phyloP scores from a whole-genome alignment of 176 grass and related monocot species.

The Lolium multiflorum region DNA sequence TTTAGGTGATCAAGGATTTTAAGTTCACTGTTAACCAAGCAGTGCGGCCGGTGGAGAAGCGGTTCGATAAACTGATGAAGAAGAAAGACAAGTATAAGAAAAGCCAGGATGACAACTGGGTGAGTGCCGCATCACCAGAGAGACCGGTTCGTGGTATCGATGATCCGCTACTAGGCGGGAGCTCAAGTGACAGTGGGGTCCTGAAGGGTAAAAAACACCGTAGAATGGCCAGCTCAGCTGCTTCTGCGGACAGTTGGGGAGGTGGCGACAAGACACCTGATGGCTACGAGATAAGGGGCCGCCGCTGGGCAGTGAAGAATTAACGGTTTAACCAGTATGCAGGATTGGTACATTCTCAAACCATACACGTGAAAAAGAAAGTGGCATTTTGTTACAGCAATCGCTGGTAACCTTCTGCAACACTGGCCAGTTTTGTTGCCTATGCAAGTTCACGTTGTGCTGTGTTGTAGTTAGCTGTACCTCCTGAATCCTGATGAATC shows the following conservation, averaged over 20 bases:
- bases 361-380: constrained; percentile 14
- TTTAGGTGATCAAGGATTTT: constrained; percentile 95
- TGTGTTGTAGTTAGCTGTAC: constrained; percentile 37
- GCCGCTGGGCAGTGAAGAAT: constrained; percentile 67
- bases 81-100: constrained; percentile 65
- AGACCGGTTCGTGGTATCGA: constrained; percentile 77
- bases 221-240: constrained; percentile 41
- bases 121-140: constrained; percentile 60
- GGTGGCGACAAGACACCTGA: constrained; percentile 54
- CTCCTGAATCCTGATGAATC: constrained; percentile 14
- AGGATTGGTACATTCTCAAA: constrained; percentile 38
- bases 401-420: constrained; percentile 19
- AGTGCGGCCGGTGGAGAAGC: constrained; percentile 86
- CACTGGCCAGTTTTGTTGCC: constrained; percentile 36
- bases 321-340: constrained; percentile 34
- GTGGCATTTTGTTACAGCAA: not conserved
- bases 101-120: constrained; percentile 81
- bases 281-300: constrained; percentile 63
- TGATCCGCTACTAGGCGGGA: constrained; percentile 81
- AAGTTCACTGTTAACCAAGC: constrained; percentile 93
- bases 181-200: constrained; percentile 69
- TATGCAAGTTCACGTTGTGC: constrained; percentile 20
- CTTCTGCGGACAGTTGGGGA: constrained; percentile 45
- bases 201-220: constrained; percentile 65
- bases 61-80: constrained; percentile 75